Conservation (phyloP, 495 filamentous ascomycete genomes). For the Ramalina peruviana region DNA sequence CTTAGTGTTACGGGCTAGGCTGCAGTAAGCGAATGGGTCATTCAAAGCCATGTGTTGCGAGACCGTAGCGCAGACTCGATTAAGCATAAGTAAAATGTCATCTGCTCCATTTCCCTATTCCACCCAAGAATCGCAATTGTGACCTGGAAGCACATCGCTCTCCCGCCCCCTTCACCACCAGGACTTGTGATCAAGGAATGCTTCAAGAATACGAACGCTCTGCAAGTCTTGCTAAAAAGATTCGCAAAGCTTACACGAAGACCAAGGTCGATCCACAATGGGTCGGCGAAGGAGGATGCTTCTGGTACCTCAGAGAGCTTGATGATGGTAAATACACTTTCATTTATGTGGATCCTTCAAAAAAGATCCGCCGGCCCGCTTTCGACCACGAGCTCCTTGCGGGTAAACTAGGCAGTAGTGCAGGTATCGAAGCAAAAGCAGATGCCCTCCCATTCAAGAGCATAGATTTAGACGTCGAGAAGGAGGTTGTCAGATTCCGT, state of each 20-base stretch:
- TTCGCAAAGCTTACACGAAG: neutral
- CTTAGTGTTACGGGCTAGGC: too few relatives aligned
- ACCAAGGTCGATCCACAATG: neutral
- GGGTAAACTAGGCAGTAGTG: neutral
- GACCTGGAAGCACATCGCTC: too few relatives aligned
- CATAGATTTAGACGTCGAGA: neutral
- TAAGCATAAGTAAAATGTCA: too few relatives aligned
- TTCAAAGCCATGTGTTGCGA: too few relatives aligned
- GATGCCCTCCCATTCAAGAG: neutral
- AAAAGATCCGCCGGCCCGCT: neutral
- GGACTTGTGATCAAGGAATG: neutral
- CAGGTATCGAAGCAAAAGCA: conserved; percentile 3
- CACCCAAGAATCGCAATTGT: too few relatives aligned
- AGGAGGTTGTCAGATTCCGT: conserved; percentile 3
- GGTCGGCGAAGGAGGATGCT: neutral
- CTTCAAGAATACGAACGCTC: conserved; percentile 1
- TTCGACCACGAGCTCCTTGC: conserved; percentile 5
- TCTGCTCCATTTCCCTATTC: too few relatives aligned
- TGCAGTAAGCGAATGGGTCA: too few relatives aligned
- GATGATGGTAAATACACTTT: neutral
- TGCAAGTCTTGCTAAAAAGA: neutral
- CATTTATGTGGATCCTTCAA: conserved; percentile 4
- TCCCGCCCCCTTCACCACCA: too few relatives aligned
- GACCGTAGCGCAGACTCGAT: too few relatives aligned
- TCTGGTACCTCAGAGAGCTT: conserved; percentile 2